Base-by-base conservation (phyloP, 2,329 filamentous ascomycete genomes). In the Immersiporthe knoxdaviesiana region DNA sequence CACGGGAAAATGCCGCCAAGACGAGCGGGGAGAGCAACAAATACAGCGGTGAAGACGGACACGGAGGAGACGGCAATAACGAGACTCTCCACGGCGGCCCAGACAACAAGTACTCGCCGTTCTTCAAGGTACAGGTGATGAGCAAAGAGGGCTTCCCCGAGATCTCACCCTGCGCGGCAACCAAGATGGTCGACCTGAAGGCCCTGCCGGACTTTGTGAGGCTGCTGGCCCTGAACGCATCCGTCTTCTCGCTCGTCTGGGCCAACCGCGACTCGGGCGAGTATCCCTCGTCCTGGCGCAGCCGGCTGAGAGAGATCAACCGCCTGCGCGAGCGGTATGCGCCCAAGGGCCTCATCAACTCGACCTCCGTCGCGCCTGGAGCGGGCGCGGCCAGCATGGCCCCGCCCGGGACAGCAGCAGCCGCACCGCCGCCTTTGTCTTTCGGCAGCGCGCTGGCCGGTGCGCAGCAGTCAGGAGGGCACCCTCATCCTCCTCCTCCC, bases 231-330 rank as follows among this genome's bases (percentile, higher is more conserved):
- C 87, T 99, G 72, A 98, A 97, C 76, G 94, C 96, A 0, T 97
- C 93, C 18, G 93, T 98, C 11, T 97, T 98, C 78, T 93, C 92
- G 1, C 87, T 91, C 59, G 94, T 97, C n/a, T 97, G 95, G 93
- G 88, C 88, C 61, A 90, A 88, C 75, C 86, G 90, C 61, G 88
- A 91, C 72, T 91, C 90, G 7, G 91, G 91, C 68, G 94, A 97
- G 78, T 90, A 97, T 76, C 86, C 96, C 39, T 96, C 93, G 14
- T 92, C 93, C 11, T 98, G 96, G 96, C 90, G 93, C 69, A 92
- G 91, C 74, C 90, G 96, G 63, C 86, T 98, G 16, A 88, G 92
- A 63, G 92, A 95, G 77, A 97, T 99, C 77, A 91, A 91, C 77
- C 87, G 89, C 59, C 85, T 99, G 63, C 89, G 94, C 37, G 92